phyloP scores from a whole-genome alignment of 2,329 filamentous ascomycete genomes.

The Spiromastix sp. region DNA sequence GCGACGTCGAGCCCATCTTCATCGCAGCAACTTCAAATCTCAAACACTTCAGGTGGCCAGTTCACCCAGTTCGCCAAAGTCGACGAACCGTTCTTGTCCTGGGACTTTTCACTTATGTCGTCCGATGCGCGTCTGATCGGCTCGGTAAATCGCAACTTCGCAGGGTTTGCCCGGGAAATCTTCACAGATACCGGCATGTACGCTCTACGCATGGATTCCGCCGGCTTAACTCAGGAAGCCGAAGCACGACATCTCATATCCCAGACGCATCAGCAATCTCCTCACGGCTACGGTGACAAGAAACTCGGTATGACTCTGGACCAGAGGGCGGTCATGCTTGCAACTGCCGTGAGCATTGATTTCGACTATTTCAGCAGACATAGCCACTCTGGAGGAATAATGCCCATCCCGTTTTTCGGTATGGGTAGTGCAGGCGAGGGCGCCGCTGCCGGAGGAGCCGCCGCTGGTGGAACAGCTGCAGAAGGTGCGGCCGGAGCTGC shows the following conservation, averaged over 20 bases:
- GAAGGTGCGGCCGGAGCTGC: conserved; percentile 21
- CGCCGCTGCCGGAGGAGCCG: conserved; percentile 23
- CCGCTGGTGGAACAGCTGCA: conserved; percentile 16
- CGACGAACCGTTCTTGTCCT: conserved; percentile 53
- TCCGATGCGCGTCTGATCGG: conserved; percentile 44
- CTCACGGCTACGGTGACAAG: conserved; percentile 8
- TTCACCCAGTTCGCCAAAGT: conserved; percentile 53
- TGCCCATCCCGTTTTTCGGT: conserved; percentile 42
- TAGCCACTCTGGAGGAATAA: conserved; percentile 36
- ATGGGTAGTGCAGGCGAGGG: conserved; percentile 30
- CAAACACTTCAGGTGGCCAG: conserved; percentile 26
- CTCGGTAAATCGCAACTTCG: conserved; percentile 54
- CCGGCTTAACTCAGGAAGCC: conserved; percentile 31
- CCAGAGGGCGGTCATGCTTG: conserved; percentile 56
- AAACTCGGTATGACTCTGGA: conserved; percentile 51
- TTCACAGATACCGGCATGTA: conserved; percentile 59
- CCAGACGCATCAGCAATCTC: conserved; percentile 21
- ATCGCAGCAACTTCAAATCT: conserved; percentile 36
- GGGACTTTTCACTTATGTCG: conserved; percentile 51
- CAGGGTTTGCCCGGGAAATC: conserved; percentile 51
- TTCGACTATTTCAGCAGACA: conserved; percentile 60
- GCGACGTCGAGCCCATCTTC: conserved; percentile 37
- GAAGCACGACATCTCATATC: conserved; percentile 28
- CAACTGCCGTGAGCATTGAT: conserved; percentile 54
- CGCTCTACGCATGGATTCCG: conserved; percentile 54